Evolutionary conservation across 305 asterid species (phyloP).

Genomic region (Solanum hybrid): DNA sequence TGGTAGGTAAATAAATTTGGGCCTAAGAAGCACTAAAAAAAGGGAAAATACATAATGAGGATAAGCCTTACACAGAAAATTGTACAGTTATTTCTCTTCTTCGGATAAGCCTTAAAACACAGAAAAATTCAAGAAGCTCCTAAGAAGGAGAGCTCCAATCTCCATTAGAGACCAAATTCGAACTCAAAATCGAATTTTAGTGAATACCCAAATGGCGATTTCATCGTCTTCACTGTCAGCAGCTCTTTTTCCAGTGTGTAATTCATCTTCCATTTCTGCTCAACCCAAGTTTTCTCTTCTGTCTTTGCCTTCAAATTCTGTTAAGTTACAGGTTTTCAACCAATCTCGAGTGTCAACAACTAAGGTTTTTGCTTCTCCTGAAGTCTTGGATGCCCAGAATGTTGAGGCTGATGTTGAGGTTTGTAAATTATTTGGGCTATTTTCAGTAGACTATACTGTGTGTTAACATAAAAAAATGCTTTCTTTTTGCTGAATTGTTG

Average conservation of each 20-base stretch:
- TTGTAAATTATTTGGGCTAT: neutral
- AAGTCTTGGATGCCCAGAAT: slow-evolving; percentile 39
- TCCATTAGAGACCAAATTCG: neutral
- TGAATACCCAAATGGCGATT: slow-evolving; percentile 36
- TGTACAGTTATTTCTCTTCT: neutral
- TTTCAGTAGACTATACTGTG: neutral
- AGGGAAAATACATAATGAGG: neutral
- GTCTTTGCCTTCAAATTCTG: slow-evolving; percentile 30
- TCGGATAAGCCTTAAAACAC: neutral
- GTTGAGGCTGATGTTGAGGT: slow-evolving; percentile 37
- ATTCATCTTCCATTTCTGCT: slow-evolving; percentile 31
- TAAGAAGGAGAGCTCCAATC: neutral
- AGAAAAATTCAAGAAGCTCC: neutral
- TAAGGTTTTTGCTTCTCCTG: slow-evolving; percentile 52
- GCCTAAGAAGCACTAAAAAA: neutral
- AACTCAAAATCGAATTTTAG: neutral
- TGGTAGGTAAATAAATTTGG: neutral
- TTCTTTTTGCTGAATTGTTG: neutral
- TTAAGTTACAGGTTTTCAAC: slow-evolving; percentile 26
- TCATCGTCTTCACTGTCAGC: slow-evolving; percentile 43
- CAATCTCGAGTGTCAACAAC: slow-evolving; percentile 37
- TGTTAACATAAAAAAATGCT: neutral
- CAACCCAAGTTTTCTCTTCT: slow-evolving; percentile 30
- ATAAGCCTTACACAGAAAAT: neutral
- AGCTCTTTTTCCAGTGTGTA: slow-evolving; percentile 38